Conservation (phyloP, 1,139 yeast species). For the Yamadazyma pseudoaaseri region DNA sequence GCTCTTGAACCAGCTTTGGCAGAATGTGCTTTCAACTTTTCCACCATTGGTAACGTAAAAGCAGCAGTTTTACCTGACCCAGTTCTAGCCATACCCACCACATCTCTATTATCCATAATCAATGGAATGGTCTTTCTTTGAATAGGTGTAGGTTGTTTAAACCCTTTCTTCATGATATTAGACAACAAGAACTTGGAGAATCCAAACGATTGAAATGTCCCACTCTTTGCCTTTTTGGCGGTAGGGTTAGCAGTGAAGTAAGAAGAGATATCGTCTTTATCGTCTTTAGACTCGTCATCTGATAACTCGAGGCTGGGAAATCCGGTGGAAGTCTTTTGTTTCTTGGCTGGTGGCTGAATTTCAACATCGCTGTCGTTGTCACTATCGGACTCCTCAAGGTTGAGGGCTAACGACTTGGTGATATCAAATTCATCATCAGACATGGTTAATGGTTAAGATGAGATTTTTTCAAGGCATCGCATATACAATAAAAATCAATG, state of each 20-base stretch:
- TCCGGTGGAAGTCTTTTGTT: slow-evolving; percentile 18
- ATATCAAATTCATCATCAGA: slow-evolving; percentile 69
- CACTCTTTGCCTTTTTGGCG: slow-evolving; percentile 69
- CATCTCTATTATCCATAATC: slow-evolving; percentile 83
- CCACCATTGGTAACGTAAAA: slow-evolving; percentile 91
- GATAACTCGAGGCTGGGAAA: slow-evolving; percentile 72
- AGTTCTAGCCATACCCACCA: slow-evolving; percentile 98
- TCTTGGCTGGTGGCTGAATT: slow-evolving; percentile 2
- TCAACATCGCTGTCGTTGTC: slow-evolving; percentile 30
- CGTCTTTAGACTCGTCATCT: slow-evolving; percentile 52
- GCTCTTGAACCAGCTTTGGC: slow-evolving; percentile 87
- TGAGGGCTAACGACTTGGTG: slow-evolving; percentile 59
- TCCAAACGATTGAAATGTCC: slow-evolving; percentile 89
- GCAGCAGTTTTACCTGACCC: slow-evolving; percentile 98
- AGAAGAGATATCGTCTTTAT: slow-evolving; percentile 31
- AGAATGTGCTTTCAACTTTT: slow-evolving; percentile 69
- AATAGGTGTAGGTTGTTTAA: slow-evolving; percentile 94
- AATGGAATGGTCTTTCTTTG: slow-evolving; percentile 94
- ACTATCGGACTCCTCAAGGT: slow-evolving; percentile 34
- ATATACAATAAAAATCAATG: neutral
- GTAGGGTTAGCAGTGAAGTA: slow-evolving; percentile 42
- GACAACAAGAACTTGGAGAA: slow-evolving; percentile 67
- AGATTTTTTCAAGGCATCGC: slow-evolving; percentile 3
- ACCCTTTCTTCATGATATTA: slow-evolving; percentile 83
- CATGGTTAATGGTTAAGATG: slow-evolving; percentile 20